Conservation (phyloP, 164 flowering plant genomes). For the Magnolia kwangsiensis region DNA sequence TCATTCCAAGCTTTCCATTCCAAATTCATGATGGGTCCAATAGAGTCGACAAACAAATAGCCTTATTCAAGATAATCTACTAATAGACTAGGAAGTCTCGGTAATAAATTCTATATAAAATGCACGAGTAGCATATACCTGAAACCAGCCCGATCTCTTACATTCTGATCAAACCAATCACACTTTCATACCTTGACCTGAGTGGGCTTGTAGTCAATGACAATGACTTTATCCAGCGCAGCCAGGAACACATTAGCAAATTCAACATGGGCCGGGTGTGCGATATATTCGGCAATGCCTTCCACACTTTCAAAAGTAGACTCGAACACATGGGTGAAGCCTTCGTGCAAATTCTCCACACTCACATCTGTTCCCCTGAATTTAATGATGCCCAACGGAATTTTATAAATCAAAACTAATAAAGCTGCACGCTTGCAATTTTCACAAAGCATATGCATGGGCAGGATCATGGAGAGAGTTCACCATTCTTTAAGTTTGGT, state of each 20-base stretch:
- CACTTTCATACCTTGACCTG: background rate
- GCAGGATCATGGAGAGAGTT: too few species aligned
- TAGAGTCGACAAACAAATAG: too few species aligned
- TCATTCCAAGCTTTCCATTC: too few species aligned
- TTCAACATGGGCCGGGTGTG: slow-evolving; percentile 74
- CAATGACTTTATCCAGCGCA: slow-evolving; percentile 54
- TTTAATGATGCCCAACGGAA: too few species aligned
- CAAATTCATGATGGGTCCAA: too few species aligned
- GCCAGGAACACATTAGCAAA: slow-evolving; percentile 50
- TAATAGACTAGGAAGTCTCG: background rate
- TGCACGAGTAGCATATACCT: background rate
- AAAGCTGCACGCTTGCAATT: too few species aligned
- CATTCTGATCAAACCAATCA: background rate
- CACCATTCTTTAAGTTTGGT: too few species aligned
- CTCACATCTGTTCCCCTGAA: slow-evolving; percentile 77
- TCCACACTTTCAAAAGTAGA: slow-evolving; percentile 71
- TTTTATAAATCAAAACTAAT: too few species aligned
- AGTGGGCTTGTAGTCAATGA: slow-evolving; percentile 73
- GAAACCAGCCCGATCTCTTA: background rate
- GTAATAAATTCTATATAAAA: background rate
- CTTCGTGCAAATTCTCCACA: slow-evolving; percentile 72
- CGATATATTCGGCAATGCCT: slow-evolving; percentile 68
- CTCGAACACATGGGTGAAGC: slow-evolving; percentile 81
- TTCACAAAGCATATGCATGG: too few species aligned
- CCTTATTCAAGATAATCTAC: background rate